Percentiles rank a stretch among this genome's conserved stretches.
Conservation (phyloP, 2,329 filamentous ascomycete genomes). For the Botrytis squamosa region DNA sequence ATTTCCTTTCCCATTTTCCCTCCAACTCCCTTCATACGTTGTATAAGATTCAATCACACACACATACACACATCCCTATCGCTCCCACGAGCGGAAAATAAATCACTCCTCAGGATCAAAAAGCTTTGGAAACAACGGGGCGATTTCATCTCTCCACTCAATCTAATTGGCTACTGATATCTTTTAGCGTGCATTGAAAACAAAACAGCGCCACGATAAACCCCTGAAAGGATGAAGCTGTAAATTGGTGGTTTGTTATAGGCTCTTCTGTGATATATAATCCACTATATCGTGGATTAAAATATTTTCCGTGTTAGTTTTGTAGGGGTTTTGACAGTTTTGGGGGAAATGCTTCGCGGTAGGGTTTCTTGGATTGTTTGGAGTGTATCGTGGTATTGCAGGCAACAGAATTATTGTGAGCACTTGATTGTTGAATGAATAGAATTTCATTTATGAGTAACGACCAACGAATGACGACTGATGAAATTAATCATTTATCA, state of each 20-base stretch:
- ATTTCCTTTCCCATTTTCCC: not conserved
- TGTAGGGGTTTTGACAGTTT: not conserved
- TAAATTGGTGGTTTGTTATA: not conserved
- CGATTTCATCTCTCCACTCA: not conserved
- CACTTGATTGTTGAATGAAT: not conserved
- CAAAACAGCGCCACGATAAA: conserved; percentile 1
- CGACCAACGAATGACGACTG: not conserved
- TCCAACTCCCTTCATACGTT: not conserved
- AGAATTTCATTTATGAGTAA: not conserved
- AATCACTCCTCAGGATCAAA: not conserved
- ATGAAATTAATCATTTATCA: not conserved
- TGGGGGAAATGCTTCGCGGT: not conserved
- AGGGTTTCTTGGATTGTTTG: not conserved
- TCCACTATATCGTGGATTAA: not conserved
- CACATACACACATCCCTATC: not conserved
- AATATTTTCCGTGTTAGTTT: not conserved
- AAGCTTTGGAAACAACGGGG: not conserved
- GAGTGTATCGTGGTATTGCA: not conserved
- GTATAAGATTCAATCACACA: not conserved
- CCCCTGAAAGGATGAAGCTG: not conserved
- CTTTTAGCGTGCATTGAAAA: not conserved
- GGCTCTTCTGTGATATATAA: not conserved
- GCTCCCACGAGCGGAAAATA: not conserved
- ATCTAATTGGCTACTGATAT: not conserved
- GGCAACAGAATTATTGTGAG: not conserved